Percentiles rank a stretch among this genome's conserved stretches.
Evolutionary conservation across 2,329 filamentous ascomycete genomes (phyloP).

Genomic region (Trichoderma hamatum): DNA sequence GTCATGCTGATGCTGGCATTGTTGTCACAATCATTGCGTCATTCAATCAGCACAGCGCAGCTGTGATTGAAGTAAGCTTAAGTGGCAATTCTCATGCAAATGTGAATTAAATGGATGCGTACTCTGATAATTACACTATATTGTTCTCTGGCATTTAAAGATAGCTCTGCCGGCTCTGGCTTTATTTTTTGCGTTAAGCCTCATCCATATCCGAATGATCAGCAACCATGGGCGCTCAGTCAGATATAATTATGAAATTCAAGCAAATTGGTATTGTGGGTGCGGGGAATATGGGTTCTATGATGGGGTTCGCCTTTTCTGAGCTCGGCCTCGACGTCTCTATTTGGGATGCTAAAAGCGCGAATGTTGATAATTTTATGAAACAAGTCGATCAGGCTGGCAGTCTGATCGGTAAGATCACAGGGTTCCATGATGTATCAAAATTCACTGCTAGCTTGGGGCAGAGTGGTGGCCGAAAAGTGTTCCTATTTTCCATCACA

Average conservation of each 20-base stretch:
- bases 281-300: background rate
- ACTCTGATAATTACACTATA: background rate
- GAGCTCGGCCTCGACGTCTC: background rate
- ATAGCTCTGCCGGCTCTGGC: no score
- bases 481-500: background rate
- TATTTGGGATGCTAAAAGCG: background rate
- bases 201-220: background rate
- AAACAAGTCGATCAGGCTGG: background rate
- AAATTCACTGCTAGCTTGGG: background rate
- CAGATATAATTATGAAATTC: background rate
- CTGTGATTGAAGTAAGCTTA: background rate
- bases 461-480: background rate
- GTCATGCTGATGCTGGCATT: background rate
- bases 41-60: background rate
- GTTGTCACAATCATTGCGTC: background rate
- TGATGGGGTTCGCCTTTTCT: background rate
- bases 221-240: background rate
- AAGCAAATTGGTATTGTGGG: background rate
- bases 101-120: background rate
- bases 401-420: background rate
- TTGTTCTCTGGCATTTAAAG: background rate
- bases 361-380: background rate
- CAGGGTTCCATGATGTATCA: background rate
- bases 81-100: background rate
- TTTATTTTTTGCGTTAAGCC: background rate